These are phyloP conservation scores for Populus deltoides DNA, from an alignment of 345 rosid species.

Conservation along the genomic window DNA sequence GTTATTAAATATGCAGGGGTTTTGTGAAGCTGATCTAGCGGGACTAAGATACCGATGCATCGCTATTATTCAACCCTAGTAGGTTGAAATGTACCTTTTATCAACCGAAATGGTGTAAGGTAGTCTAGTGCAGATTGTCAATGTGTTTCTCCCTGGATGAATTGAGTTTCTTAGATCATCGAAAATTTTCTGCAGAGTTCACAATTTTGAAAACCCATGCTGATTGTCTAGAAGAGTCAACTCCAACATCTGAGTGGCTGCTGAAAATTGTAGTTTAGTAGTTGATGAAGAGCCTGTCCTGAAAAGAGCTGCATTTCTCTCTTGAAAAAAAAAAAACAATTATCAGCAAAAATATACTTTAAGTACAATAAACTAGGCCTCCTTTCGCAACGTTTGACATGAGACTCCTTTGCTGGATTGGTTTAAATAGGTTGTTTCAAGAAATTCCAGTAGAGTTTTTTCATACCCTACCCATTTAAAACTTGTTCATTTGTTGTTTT, in stretches of 20 bases:
- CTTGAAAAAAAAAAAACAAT: not conserved
- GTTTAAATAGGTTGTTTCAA: not conserved
- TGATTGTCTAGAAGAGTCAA: no score
- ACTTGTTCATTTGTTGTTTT: not conserved
- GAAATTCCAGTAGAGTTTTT: not conserved
- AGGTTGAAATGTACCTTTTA: no score
- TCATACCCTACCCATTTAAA: not conserved
- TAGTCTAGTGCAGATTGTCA: no score
- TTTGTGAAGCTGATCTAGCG: no score
- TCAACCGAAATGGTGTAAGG: no score
- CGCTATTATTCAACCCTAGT: no score
- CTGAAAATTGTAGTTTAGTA: not conserved
- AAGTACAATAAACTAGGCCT: not conserved
- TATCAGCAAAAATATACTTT: not conserved
- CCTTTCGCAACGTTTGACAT: not conserved
- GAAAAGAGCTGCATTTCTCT: not conserved
- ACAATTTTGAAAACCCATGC: no score
- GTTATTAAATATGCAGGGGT: not conserved
- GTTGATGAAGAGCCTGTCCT: not conserved
- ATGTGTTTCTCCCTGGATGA: no score
- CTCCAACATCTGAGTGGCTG: not conserved
- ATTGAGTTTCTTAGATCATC: no score
- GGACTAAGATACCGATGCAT: no score
- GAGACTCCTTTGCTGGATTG: not conserved
- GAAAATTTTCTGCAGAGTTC: no score